A percentile compares a stretch with the other conserved stretches of the same genome.
Evolutionary conservation across 192 early-diverging fungal species (phyloP).

Genomic region (Ambispora gerdemannii): DNA sequence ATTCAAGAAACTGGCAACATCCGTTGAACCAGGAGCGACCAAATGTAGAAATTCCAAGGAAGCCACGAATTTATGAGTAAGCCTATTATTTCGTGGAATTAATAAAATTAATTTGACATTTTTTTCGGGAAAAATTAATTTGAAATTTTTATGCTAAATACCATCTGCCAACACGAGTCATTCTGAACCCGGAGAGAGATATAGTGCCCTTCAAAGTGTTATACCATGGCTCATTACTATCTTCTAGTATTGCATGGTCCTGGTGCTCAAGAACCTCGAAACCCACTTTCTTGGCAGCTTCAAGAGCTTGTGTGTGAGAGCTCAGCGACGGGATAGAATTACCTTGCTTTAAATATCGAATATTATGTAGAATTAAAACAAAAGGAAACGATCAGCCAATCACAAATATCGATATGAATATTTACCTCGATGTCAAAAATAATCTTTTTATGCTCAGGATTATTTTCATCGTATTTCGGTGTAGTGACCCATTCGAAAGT

Average conservation of each 20-base stretch:
- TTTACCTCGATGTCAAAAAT: constrained; percentile 74
- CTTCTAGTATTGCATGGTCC: constrained; percentile 53
- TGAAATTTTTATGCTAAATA: not conserved
- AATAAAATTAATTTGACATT: not conserved
- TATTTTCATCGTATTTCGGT: constrained; percentile 71
- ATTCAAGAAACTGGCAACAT: constrained; percentile 74
- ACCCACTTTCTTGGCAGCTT: constrained; percentile 72
- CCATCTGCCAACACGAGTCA: constrained; percentile 32
- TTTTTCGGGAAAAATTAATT: not conserved
- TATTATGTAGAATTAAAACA: too few relatives aligned
- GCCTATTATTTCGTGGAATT: constrained; percentile 28
- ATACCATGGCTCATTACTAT: constrained; percentile 62
- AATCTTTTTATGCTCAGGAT: constrained; percentile 67
- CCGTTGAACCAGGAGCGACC: constrained; percentile 70
- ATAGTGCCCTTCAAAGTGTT: constrained; percentile 53
- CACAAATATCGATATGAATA: constrained; percentile 4
- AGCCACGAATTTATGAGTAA: constrained; percentile 71
- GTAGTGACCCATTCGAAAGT: constrained; percentile 93
- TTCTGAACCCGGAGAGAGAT: constrained; percentile 22
- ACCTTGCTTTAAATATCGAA: constrained; percentile 50
- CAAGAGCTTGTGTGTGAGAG: constrained; percentile 61
- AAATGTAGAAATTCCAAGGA: constrained; percentile 72
- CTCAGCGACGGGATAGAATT: constrained; percentile 82
- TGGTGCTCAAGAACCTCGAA: constrained; percentile 71
- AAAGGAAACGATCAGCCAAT: too few relatives aligned